phyloP scores from a whole-genome alignment of 2,329 filamentous ascomycete species.

The Madurella mycetomatis region DNA sequence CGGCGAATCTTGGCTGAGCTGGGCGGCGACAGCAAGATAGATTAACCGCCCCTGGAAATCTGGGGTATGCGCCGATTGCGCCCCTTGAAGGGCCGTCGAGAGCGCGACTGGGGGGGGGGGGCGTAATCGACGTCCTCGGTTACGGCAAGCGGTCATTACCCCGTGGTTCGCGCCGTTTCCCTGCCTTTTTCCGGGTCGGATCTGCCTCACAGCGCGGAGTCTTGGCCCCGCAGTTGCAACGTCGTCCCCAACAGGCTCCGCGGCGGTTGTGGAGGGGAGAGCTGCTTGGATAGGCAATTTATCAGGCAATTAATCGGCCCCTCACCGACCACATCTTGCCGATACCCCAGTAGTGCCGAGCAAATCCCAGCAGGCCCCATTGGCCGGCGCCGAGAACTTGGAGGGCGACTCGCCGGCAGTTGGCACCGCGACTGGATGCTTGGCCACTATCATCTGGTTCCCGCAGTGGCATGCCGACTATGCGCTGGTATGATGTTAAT shows the following conservation, averaged over 20 bases:
- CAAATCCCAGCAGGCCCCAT: background rate
- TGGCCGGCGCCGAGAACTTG: conserved; percentile 12
- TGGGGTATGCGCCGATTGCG: conserved; percentile 14
- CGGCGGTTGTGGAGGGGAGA: background rate
- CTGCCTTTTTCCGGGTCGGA: conserved; percentile 18
- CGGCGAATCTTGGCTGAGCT: conserved; percentile 7
- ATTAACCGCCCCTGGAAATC: conserved; percentile 18
- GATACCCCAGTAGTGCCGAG: conserved; percentile 12
- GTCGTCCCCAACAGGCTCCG: conserved; percentile 9
- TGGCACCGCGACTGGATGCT: conserved; percentile 4
- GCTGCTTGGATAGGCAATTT: conserved; percentile 6
- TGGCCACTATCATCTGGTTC: background rate
- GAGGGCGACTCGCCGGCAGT: conserved; percentile 12
- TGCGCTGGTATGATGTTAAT: conserved; percentile 11
- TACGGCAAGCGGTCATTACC: background rate
- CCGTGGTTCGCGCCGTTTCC: background rate
- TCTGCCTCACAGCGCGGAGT: conserved; percentile 15
- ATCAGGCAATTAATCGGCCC: conserved; percentile 18
- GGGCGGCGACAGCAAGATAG: conserved; percentile 16
- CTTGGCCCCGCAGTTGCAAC: conserved; percentile 18
- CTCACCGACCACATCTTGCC: conserved; percentile 9
- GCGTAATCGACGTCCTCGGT: background rate
- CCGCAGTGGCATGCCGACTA: background rate
- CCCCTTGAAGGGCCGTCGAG: background rate
- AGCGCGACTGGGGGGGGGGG: too few species aligned